Evolutionary conservation across 495 filamentous ascomycete genomes (phyloP).

Genomic region (Cercophora sp.): DNA sequence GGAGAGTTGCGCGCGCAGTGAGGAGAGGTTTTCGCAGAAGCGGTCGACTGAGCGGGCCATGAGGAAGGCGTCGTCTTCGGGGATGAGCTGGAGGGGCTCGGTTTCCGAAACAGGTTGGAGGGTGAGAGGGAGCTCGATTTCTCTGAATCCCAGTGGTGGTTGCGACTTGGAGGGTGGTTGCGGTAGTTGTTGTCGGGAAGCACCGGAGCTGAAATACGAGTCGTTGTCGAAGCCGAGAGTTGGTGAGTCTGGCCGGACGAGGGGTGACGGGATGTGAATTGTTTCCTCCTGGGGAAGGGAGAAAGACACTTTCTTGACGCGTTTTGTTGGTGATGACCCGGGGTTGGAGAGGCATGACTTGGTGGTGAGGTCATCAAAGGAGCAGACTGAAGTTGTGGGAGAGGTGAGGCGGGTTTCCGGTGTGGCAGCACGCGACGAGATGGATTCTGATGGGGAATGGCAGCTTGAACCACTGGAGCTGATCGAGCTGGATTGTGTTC

Average conservation of each 20-base stretch:
- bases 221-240: constrained; percentile 44
- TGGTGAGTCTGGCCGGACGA: constrained; percentile 44
- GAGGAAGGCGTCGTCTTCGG: constrained; percentile 29
- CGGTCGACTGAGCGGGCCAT: constrained; percentile 40
- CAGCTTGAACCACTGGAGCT: constrained; percentile 37
- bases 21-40: constrained; percentile 39
- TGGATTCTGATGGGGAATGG: constrained; percentile 41
- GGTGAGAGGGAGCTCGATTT: constrained; percentile 25
- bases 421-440: constrained; percentile 41
- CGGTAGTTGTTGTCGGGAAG: constrained; percentile 19
- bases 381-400: constrained; percentile 40
- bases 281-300: constrained; percentile 36
- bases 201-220: constrained; percentile 25
- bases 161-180: constrained; percentile 9
- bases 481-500: constrained; percentile 29
- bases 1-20: constrained; percentile 35
- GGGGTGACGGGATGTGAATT: constrained; percentile 32
- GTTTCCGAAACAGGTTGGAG: constrained; percentile 10
- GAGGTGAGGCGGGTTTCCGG: constrained; percentile 39
- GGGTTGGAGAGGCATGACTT: constrained; percentile 21
- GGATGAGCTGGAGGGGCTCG: constrained; percentile 5
- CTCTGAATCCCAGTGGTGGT: constrained; percentile 21
- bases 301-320: constrained; percentile 51
- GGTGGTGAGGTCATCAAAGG: constrained; percentile 33
- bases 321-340: constrained; percentile 24